Evolutionary conservation across 176 grass and related monocot species (phyloP), one percentile per base, ranked within the genome.

Genomic region (Zoysia pacifica): DNA sequence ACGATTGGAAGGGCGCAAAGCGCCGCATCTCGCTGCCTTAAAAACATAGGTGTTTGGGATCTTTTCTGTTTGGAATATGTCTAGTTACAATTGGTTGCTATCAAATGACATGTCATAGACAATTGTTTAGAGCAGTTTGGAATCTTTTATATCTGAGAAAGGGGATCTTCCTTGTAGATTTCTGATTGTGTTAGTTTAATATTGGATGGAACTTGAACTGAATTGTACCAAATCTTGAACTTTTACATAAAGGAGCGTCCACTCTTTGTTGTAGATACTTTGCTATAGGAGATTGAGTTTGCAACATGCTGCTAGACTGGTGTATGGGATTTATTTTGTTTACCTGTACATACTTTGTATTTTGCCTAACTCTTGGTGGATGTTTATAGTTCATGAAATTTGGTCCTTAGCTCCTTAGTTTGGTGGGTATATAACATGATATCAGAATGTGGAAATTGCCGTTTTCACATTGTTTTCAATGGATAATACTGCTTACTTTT

Each of bases 51-150:
- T 28, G 28, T 28, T 28, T 28, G 28, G 28, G 28, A 37, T 36
- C 43, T 62, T 6, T 8, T 54, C 70, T 76, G 84, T 19, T 35
- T 55, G 43, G 3, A 50, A 7, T 56, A 16, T 28, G 51, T 9
- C 18, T 67, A 74, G 47, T 36, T 6, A 60, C 19, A 85, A 70
- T 64, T 72, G 37, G 1, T 55, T 78, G 12, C 72, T 35, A 72
- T 6, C 38, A 2, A 53, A 2, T 44, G 56, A 54, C 77, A 59
- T 46, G 2, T 50, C 39, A 44, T 46, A 35, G 11, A 8, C 40
- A 8, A 0, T 28, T 45, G n/a, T 81, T 58, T 55, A 58, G 20
- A 62, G 19, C 47, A 55, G 40, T 68, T 69, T 63, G 8, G 9
- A 45, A 71, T 35, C n/a, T 74, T 40, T 6, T n/a, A 11, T 59